phyloP scores from a whole-genome alignment of 140 eudicot genomes.

The Oenanthe javanica region DNA sequence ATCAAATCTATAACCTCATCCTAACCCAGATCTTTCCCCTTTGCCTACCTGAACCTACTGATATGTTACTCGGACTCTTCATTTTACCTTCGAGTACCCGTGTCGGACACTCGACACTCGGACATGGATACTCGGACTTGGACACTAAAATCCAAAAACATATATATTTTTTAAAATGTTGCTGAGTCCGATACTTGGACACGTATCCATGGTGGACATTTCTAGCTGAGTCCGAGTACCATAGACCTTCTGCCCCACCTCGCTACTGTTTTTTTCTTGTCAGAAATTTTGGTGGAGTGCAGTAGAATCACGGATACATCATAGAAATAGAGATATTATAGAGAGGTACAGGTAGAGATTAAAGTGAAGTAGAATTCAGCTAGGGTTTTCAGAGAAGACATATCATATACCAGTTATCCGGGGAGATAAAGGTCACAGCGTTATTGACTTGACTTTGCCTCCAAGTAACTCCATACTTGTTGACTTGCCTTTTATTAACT shows the following conservation, averaged over 20 bases:
- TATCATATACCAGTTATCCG: neutral
- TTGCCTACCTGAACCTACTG: neutral
- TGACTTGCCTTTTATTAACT: neutral
- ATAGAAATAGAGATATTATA: neutral
- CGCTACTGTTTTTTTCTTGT: no score
- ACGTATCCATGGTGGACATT: no score
- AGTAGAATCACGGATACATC: neutral
- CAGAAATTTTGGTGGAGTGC: neutral
- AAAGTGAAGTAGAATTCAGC: neutral
- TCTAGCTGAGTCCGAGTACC: no score
- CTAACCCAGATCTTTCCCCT: neutral
- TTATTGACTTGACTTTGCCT: neutral
- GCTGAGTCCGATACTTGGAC: no score
- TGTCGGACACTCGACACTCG: no score
- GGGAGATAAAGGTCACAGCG: neutral
- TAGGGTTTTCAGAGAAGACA: neutral
- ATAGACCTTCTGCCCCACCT: no score
- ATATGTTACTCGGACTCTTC: no score
- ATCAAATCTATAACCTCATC: neutral
- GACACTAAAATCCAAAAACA: no score
- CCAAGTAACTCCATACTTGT: neutral
- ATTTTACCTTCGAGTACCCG: no score
- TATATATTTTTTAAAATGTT: no score
- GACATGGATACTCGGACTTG: no score
- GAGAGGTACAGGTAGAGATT: neutral